Base-by-base conservation (phyloP, 805 yeast species). In the Myxozyma vanderwaltii region DNA sequence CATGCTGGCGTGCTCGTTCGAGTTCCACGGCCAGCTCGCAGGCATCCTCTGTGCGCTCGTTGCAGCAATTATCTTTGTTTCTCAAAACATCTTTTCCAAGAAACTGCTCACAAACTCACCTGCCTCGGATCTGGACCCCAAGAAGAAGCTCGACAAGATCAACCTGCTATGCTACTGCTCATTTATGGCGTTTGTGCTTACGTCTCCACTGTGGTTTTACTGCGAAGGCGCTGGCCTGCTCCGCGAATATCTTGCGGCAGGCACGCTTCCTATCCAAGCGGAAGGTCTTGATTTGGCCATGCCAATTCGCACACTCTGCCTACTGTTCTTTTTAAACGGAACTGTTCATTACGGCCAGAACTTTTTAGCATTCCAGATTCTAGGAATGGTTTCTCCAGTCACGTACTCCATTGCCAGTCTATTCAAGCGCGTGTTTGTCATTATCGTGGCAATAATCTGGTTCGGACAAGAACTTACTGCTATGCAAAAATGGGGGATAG, bases 11-110 rank as follows among this genome's bases (percentile, higher is more conserved):
- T 76, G 81, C 58, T 69, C 78, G 4, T 75, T 77, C 5, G 76
- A 79, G 47, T 70, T 77, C 49, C 65, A 69, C n/a, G 75, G 76
- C 15, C 81, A 82, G 64, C 71, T 83, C 44, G 71, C 77, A 61
- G 96, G 97, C 4, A 73, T 89, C n/a, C 31, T 81, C 1, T 86
- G 81, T 68, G 92, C 96, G 12, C 74, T 86, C 8, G 59, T 83
- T 31, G 83, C 94, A 3, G 81, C 91, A 50, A 71, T 87, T 6
- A 82, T 89, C 19, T 90, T 91, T 76, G 96, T 92, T 4, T 82
- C 85, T 1, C 96, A 90, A 69, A 90, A 90, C 70, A 88, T 91
- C 46, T 90, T 89, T 72, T 91, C 94, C 39, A 91, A 91, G 74
- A 86, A 84, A 63, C 84, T 91, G 40, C 81, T 90, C 62, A 89